Base-by-base conservation (phyloP, 495 filamentous ascomycete genomes). In the Lineolata rhizophorae region DNA sequence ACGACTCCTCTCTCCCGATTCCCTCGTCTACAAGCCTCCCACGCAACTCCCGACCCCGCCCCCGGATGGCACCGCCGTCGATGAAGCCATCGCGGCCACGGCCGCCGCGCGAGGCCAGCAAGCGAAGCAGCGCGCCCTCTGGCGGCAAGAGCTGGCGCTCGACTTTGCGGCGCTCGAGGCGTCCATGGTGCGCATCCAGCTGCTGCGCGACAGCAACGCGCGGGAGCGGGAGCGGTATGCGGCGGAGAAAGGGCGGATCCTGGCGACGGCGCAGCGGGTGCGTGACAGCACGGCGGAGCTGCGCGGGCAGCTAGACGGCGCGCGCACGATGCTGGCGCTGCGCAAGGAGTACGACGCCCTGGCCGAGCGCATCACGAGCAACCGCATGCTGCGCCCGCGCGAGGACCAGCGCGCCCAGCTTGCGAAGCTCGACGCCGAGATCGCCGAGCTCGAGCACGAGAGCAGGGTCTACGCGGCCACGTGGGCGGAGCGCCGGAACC, bases 101-200 rank as follows among this genome's bases (percentile, higher is more conserved):
- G 54, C 61, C 38, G 29, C 43, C 20, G 48, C 64, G 64, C 48
- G 56, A 49, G 42, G 55, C 26, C 40, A 47, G 15, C 52, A 53
- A 32, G 48, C 62, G 8, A 56, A 71, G 26, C 52, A 65, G 39
- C 62, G 61, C 47, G 59, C 51, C 34, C 66, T 61, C 39, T 72
- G 78, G 42, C 70, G 68, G 22, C 76, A 90, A 42, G 85, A 94
- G 43, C 65, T 85, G 11, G 65, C 76, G 1, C 65, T 93, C 31
- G 87, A 99, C 55, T 87, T 95, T 44, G 75, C 76, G 13, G 72
- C 77, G 24, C 84, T 95, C 49, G 81, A 92, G 51, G 74, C 67
- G 48, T 77, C 69, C 50, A 75, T 95, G 41, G 66, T 73, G 18
- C 81, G 87, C 31, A 74, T 93, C 22, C 87, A 95, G 43, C 75